Evolutionary conservation across 2,329 filamentous ascomycete genomes (phyloP).

Genomic region (Malbranchea cinnamomea): DNA sequence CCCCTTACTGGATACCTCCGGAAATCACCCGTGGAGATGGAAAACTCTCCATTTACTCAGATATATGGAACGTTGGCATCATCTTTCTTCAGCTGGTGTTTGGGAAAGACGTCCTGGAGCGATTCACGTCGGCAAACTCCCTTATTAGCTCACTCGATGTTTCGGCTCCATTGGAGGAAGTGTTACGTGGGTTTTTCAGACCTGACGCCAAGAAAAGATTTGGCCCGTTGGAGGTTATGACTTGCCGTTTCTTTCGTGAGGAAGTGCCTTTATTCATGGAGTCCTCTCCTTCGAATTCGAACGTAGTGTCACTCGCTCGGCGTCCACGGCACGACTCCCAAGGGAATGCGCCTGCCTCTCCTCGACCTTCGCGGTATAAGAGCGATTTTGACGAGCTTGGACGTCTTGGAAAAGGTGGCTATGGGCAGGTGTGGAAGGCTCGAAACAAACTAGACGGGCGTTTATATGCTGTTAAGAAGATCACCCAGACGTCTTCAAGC

Average conservation of each 20-base stretch:
- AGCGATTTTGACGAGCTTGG: constrained; percentile 87
- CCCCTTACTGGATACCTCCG: constrained; percentile 69
- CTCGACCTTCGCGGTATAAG: constrained; percentile 73
- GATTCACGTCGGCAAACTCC: constrained; percentile 63
- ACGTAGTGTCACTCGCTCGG: constrained; percentile 30
- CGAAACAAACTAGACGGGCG: constrained; percentile 87
- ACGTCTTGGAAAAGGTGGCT: constrained; percentile 79
- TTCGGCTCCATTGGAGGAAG: constrained; percentile 60
- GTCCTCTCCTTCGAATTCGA: constrained; percentile 22
- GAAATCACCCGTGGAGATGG: constrained; percentile 51
- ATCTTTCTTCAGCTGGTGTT: constrained; percentile 91
- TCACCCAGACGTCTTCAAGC: constrained; percentile 63
- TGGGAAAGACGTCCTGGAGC: constrained; percentile 59
- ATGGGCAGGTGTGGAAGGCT: constrained; percentile 91
- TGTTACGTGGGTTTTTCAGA: constrained; percentile 74
- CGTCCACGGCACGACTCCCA: constrained; percentile 49
- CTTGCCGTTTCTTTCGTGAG: constrained; percentile 34
- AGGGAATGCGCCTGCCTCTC: constrained; percentile 35
- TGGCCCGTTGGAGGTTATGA: constrained; percentile 59
- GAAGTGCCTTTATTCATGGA: constrained; percentile 22
- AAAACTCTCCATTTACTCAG: constrained; percentile 54
- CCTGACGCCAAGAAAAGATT: constrained; percentile 70
- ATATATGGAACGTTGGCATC: constrained; percentile 90
- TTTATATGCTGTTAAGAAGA: constrained; percentile 94
- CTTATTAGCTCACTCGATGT: constrained; percentile 57